Conservation (phyloP, 2,329 filamentous ascomycete species). For the Mollisia scopiformis region DNA sequence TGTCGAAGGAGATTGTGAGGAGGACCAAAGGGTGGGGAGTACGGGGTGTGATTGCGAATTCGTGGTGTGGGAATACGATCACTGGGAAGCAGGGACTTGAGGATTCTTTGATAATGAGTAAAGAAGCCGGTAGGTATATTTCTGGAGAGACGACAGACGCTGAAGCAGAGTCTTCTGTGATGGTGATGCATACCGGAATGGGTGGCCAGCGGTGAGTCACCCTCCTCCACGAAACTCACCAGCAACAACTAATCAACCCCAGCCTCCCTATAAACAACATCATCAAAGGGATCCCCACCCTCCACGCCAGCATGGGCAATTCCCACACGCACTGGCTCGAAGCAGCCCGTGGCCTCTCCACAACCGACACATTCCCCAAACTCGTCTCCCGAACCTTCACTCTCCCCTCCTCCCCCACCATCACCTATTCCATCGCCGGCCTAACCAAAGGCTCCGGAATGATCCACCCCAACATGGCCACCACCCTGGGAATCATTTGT, state of each 20-base stretch:
- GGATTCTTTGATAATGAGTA: neutral
- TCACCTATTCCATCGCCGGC: slow-evolving; percentile 82
- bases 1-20: neutral
- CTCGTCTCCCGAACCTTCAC: slow-evolving; percentile 83
- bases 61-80: slow-evolving; percentile 2
- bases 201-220: neutral
- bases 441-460: slow-evolving; percentile 98
- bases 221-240: neutral
- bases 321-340: slow-evolving; percentile 84
- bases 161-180: neutral
- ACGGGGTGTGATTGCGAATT: slow-evolving; percentile 1
- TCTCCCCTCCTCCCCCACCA: slow-evolving; percentile 73
- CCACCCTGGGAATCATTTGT: slow-evolving; percentile 84
- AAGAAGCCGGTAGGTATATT: neutral
- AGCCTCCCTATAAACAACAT: slow-evolving; percentile 5
- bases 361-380: slow-evolving; percentile 97
- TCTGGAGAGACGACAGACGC: neutral
- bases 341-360: slow-evolving; percentile 89
- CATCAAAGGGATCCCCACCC: neutral
- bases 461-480: slow-evolving; percentile 99
- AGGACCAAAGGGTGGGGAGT: neutral
- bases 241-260: neutral
- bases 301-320: slow-evolving; percentile 46
- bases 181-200: slow-evolving; percentile 6
- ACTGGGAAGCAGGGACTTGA: neutral